A percentile compares a stretch with the other conserved stretches of the same genome.
Evolutionary conservation across 2,329 filamentous ascomycete genomes (phyloP).

Genomic region (Phoma sp.): DNA sequence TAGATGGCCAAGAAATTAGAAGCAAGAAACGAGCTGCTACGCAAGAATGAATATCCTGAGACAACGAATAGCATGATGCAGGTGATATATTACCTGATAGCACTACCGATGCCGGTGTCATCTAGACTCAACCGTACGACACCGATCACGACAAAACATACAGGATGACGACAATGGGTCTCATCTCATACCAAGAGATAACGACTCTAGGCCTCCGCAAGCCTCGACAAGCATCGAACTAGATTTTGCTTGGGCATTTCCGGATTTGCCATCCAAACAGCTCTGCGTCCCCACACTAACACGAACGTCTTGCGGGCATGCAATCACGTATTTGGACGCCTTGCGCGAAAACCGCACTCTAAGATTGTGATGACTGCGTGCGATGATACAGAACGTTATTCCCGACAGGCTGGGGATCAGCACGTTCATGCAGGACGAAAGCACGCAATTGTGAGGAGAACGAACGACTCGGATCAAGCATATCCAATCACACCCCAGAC

Average conservation of each 20-base stretch:
- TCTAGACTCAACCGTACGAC: not conserved
- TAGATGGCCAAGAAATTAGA: not conserved
- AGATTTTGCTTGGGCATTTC: not conserved
- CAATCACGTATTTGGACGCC: slow-evolving; percentile 9
- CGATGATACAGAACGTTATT: not conserved
- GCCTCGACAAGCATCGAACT: slow-evolving; percentile 7
- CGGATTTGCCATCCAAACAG: not conserved
- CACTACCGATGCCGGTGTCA: slow-evolving; percentile 1
- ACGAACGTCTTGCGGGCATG: not conserved
- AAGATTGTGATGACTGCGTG: not conserved
- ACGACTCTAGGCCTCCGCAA: not conserved
- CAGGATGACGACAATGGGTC: slow-evolving; percentile 20
- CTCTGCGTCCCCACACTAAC: not conserved
- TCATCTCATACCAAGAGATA: slow-evolving; percentile 2
- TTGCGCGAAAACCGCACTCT: not conserved
- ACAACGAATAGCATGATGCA: not conserved
- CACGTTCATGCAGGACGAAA: slow-evolving; percentile 17
- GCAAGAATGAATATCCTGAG: too few species aligned
- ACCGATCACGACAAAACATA: slow-evolving; percentile 20
- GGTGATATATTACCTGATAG: not conserved
- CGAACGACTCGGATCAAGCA: slow-evolving; percentile 6
- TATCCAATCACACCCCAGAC: slow-evolving; percentile 14
- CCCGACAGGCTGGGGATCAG: slow-evolving; percentile 9
- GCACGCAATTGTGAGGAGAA: slow-evolving; percentile 30
- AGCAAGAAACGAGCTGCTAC: not conserved